Base-by-base conservation (phyloP, 1,284 basidiomycete genomes). In the Malassezia sympodialis region DNA sequence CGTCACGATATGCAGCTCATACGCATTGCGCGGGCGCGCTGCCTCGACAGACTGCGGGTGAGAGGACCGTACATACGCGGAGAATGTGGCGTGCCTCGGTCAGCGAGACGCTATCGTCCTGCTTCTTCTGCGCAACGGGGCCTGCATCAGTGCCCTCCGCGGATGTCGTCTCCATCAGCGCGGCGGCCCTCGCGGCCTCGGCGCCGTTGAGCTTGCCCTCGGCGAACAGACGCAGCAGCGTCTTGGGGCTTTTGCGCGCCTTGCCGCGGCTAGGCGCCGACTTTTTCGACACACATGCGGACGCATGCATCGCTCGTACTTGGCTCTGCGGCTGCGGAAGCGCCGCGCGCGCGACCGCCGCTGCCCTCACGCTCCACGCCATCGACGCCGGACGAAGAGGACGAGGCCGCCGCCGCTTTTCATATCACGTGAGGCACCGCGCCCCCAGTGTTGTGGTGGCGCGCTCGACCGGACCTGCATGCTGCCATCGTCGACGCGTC, bases 1-100 rank as follows among this genome's bases (percentile, higher is more conserved):
- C 8, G 72, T 74, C 41, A 68, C 67, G 40, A 74, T 66, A 58
- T 74, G 69, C 15, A 73, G 48, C 48, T 74, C 72, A 52, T 65
- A 73, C 10, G 70, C 69, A 34, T 66, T 65, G 44, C 56, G 54
- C 0, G 70, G 68, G 27, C 69, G 58, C 37, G 61, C 46, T 10
- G 60, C 60, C 34, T 65, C 63, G 30, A 61, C 54, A 4, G 65
- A 51, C 50, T 59, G 43, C 14, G 7, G 19, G 42, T 51, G 2
- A 51, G 44, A 11, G 11, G 6, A 4, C 8, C 11, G 7, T 35
- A 53, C 51, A 26, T 48, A 53, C 53, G 8, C 55, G 44, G 21
- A 57, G 47, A 1, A 57, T 28, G n/a, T 39, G 50, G 17, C 49
- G 50, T 5, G 55, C 55, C 28, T 52, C 50, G 30, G 30, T 19